phyloP scores from a whole-genome alignment of 306 rosid genomes.

The Neltuma alba region DNA sequence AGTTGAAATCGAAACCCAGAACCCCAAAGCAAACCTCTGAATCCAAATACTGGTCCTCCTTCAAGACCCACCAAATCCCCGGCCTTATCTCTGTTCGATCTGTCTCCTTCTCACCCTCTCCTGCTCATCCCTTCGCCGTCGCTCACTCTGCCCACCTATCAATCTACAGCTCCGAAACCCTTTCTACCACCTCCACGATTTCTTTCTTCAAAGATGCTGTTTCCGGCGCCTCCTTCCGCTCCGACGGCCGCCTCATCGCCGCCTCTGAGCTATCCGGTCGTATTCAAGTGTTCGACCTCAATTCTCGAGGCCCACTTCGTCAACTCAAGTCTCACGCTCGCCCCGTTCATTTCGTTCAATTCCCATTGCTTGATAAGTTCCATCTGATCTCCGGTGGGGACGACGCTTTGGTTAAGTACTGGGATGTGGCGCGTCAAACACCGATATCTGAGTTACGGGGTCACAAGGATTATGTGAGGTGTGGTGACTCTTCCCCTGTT shows the following conservation, averaged over 20 bases:
- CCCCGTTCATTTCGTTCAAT: conserved; percentile 77
- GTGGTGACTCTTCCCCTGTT: conserved; percentile 88
- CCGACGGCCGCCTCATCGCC: conserved; percentile 77
- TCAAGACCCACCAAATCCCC: conserved; percentile 66
- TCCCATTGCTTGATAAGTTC: conserved; percentile 68
- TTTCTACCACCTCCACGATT: conserved; percentile 56
- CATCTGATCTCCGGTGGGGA: conserved; percentile 90
- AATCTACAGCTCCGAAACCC: conserved; percentile 53
- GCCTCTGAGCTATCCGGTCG: conserved; percentile 86
- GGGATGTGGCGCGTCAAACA: conserved; percentile 74
- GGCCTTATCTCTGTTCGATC: conserved; percentile 62
- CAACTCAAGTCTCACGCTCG: conserved; percentile 71
- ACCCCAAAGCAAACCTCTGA: conserved; percentile 61
- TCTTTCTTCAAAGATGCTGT: conserved; percentile 65
- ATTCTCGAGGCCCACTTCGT: conserved; percentile 61
- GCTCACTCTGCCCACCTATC: conserved; percentile 71
- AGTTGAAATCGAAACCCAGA: conserved; percentile 70
- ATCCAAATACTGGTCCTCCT: conserved; percentile 89
- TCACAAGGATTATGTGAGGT: conserved; percentile 82
- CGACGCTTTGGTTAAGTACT: conserved; percentile 73
- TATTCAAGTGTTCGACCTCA: conserved; percentile 66
- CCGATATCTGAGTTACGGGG: conserved; percentile 50
- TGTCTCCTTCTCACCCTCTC: conserved; percentile 64
- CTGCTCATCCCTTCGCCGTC: conserved; percentile 64
- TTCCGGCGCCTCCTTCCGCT: conserved; percentile 71